Evolutionary conservation across 768 basidiomycete species (phyloP).

Genomic region (Leccinellum luteum): DNA sequence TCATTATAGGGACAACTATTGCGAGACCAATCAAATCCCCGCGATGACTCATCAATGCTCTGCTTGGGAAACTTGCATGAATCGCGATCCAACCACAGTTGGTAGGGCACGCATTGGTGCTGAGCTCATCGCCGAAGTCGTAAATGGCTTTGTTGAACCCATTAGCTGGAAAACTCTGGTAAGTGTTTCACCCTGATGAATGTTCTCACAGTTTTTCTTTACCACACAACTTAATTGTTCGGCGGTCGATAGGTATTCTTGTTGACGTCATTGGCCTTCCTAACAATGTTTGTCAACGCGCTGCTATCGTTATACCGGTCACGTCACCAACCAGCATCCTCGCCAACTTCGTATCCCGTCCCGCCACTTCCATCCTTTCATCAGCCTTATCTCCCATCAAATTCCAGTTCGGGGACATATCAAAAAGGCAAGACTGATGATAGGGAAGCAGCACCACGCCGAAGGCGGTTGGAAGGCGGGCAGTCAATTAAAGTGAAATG

Average conservation of each 20-base stretch:
- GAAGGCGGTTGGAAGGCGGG: conserved; percentile 57
- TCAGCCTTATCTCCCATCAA: conserved; percentile 51
- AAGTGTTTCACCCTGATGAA: conserved; percentile 30
- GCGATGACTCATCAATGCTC: conserved; percentile 86
- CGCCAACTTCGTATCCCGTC: conserved; percentile 39
- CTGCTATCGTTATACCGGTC: conserved; percentile 75
- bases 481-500: conserved; percentile 55
- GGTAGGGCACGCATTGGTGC: conserved; percentile 89
- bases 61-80: conserved; percentile 94
- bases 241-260: conserved; percentile 55
- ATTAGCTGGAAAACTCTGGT: conserved; percentile 98
- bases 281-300: conserved; percentile 81
- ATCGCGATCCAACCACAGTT: conserved; percentile 85
- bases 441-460: conserved; percentile 44
- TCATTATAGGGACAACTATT: conserved; percentile 80
- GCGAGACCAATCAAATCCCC: conserved; percentile 72
- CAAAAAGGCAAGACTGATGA: conserved; percentile 33
- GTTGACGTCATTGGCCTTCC: conserved; percentile 69
- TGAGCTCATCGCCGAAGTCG: conserved; percentile 92
- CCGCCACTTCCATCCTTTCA: conserved; percentile 41
- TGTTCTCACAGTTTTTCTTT: conserved; percentile 9
- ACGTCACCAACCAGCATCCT: conserved; percentile 49
- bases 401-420: conserved; percentile 46
- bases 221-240: conserved; percentile 16
- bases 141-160: conserved; percentile 95